A percentile compares a stretch with the other conserved stretches of the same genome.
These are phyloP conservation scores for Cercophora scortea DNA, from an alignment of 495 filamentous ascomycete species.

Conservation along the genomic window DNA sequence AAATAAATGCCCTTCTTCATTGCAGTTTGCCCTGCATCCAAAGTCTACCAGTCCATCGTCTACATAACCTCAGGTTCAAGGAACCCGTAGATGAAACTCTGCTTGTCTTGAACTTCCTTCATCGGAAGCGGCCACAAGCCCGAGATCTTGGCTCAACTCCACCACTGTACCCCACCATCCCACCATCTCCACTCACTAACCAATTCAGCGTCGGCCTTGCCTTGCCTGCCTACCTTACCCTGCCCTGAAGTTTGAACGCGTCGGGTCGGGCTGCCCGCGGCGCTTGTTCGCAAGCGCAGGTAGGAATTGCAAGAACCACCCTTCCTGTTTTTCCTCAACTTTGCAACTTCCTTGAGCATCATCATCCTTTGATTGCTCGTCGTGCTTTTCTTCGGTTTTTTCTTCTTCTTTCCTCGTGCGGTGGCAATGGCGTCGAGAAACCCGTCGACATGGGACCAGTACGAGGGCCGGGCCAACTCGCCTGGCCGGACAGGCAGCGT, in stretches of 20 bases:
- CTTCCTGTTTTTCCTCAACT: background rate
- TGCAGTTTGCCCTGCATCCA: too few relatives aligned
- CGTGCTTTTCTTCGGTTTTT: background rate
- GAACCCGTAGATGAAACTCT: too few relatives aligned
- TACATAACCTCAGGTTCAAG: too few relatives aligned
- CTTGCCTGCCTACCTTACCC: too few relatives aligned
- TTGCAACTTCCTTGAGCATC: too few relatives aligned
- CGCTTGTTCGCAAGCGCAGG: background rate
- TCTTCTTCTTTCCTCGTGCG: background rate
- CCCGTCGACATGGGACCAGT: constrained; percentile 48
- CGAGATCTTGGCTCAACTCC: background rate
- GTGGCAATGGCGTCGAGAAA: constrained; percentile 27
- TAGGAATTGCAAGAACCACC: background rate
- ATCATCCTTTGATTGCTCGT: background rate
- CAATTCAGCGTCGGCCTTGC: background rate
- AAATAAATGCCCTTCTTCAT: too few relatives aligned
- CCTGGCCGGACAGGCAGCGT: constrained; percentile 28
- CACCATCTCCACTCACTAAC: background rate
- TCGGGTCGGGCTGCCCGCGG: background rate
- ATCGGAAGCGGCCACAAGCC: background rate
- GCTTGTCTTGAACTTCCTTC: too few relatives aligned
- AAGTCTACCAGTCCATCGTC: too few relatives aligned
- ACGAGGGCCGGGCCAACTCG: constrained; percentile 24
- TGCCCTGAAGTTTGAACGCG: background rate
- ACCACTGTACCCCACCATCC: background rate